These are phyloP conservation scores for Arachnopeziza araneosa DNA, from an alignment of 2,329 filamentous ascomycete species.

Conservation along the genomic window DNA sequence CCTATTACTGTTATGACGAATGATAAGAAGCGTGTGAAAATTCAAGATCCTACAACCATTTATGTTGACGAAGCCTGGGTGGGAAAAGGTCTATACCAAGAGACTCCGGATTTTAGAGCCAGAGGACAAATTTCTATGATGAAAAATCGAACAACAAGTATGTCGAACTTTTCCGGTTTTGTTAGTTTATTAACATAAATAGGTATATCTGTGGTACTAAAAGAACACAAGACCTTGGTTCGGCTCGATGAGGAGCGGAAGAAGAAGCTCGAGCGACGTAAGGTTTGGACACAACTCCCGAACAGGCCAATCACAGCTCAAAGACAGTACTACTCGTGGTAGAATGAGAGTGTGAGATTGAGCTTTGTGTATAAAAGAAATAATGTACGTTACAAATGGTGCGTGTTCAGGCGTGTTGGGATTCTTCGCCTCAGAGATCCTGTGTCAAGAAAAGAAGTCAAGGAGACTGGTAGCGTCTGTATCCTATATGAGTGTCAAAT, in stretches of 20 bases:
- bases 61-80: constrained; percentile 95
- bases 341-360: constrained; percentile 24
- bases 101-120: constrained; percentile 64
- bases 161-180: constrained; percentile 35
- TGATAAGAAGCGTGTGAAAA: constrained; percentile 64
- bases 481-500: too few relatives aligned
- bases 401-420: background rate
- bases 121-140: constrained; percentile 65
- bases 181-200: background rate
- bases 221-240: constrained; percentile 88
- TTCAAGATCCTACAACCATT: constrained; percentile 71
- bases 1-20: constrained; percentile 63
- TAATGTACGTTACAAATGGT: background rate
- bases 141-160: constrained; percentile 68
- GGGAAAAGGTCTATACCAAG: constrained; percentile 60
- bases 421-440: background rate
- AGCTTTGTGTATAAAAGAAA: background rate
- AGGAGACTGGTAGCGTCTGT: background rate
- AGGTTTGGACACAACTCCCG: constrained; percentile 83
- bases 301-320: constrained; percentile 80
- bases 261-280: constrained; percentile 66
- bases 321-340: constrained; percentile 91
- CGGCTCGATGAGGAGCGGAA: constrained; percentile 73
- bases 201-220: constrained; percentile 77
- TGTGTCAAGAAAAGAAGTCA: background rate